phyloP scores from a whole-genome alignment of 2,329 filamentous ascomycete genomes.

The Paracoccidioides lutzii region DNA sequence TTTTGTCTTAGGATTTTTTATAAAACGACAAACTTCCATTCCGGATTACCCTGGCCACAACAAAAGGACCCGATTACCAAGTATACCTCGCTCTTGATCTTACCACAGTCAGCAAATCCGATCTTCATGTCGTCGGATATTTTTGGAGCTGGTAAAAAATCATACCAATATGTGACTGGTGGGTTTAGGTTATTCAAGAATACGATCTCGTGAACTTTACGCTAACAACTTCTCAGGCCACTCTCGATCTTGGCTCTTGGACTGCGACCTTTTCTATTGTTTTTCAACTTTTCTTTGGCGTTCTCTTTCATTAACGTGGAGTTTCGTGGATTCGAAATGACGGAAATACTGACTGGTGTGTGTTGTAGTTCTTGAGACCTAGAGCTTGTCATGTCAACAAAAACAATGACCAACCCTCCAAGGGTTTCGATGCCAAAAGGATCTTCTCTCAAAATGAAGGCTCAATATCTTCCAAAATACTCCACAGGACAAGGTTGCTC shows the following conservation, averaged over 20 bases:
- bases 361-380: neutral
- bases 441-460: conserved; percentile 21
- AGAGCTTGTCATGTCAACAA: conserved; percentile 22
- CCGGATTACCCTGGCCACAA: neutral
- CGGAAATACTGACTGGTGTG: conserved; percentile 12
- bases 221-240: neutral
- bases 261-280: neutral
- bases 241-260: neutral
- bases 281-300: neutral
- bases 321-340: conserved; percentile 7
- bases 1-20: neutral
- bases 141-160: neutral
- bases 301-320: neutral
- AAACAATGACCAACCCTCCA: conserved; percentile 25
- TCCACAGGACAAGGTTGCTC: conserved; percentile 26
- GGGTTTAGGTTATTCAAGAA: neutral
- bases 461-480: conserved; percentile 25
- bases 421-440: conserved; percentile 25
- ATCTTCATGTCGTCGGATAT: neutral
- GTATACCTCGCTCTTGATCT: neutral
- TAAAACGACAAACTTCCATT: neutral
- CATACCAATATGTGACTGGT: neutral
- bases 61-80: neutral
- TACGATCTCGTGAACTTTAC: neutral
- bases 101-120: neutral